Base-by-base conservation (phyloP, 352 stramenopile genomes). In the Blastocystis hominis region DNA sequence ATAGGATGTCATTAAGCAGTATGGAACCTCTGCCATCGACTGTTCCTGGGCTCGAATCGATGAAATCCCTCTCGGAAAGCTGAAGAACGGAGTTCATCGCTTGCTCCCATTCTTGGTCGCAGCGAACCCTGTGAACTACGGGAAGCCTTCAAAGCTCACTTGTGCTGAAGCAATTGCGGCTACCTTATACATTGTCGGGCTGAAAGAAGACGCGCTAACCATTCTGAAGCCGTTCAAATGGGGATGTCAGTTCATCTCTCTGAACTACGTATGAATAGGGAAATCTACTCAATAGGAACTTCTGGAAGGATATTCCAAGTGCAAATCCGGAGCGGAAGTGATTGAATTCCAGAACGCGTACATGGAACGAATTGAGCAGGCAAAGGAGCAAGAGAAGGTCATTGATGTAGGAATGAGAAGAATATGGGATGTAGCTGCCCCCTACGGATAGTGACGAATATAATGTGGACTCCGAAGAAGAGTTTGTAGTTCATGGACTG, bases 81-180 rank as follows among this genome's bases (percentile, higher is more conserved):
- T 98, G 90, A 88, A 89, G 34, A 94, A 93, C 17, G 94, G 94
- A 36, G 91, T 96, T 88, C 95, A 98, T 90, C 94, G 97, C 30
- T 90, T 98, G 34, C 91, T 99, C 40, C 97, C 97, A 20, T 98
- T 98, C 89, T 91, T 99, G 34, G 95, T 98, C 38, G 97, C 97
- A 0, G 96, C 96, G 1, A 99, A 99, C 90, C 94, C 94, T 40
- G 96, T 98, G 36, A 99, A 99, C 92, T 99, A 99, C 91, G 97
- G 97, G 30, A 93, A 93, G 62, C 95, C 94, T 3, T 93, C 93
- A 92, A 95, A 98, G 90, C 91, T 98, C 0, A 97, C 93, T 78
- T 98, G 95, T 88, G 97, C 94, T 0, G 97, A 99, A 90, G 96
- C 97, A 2, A 95, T 97, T 66, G 95, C 95, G 0, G 97, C 96